Evolutionary conservation across 352 stramenopile species (phyloP).

Genomic region (Thalassiosira oceanica): DNA sequence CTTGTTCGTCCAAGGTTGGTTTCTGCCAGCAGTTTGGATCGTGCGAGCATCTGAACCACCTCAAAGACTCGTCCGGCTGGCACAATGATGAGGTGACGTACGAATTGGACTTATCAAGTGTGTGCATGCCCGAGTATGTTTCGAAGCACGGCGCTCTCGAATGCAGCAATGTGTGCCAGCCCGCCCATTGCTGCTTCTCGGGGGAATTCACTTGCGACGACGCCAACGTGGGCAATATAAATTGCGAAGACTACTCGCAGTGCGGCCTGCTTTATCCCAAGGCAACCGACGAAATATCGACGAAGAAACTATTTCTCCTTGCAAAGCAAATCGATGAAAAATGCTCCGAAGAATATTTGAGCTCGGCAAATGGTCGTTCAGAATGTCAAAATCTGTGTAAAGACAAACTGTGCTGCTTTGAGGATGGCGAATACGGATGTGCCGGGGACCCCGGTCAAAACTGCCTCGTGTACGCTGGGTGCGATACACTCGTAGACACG

Average conservation of each 20-base stretch:
- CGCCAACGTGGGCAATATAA: constrained; percentile 25
- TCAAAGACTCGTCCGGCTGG: constrained; percentile 29
- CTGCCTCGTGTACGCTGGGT: constrained; percentile 39
- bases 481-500: constrained; percentile 21
- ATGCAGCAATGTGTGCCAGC: constrained; percentile 43
- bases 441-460: constrained; percentile 13
- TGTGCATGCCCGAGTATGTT: constrained; percentile 35
- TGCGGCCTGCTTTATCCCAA: constrained; percentile 40
- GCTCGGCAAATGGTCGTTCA: constrained; percentile 1
- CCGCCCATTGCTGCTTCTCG: constrained; percentile 44
- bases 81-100: constrained; percentile 14
- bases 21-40: constrained; percentile 47
- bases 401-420: constrained; percentile 37
- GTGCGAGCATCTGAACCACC: constrained; percentile 41
- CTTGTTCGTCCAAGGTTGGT: constrained; percentile 21
- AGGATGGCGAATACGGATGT: constrained; percentile 28
- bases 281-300: constrained; percentile 1
- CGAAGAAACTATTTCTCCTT: constrained; percentile 16
- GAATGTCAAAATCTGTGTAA: constrained; percentile 31
- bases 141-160: constrained; percentile 32
- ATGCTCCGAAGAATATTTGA: constrained; percentile 17
- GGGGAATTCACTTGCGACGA: constrained; percentile 23
- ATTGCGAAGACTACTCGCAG: constrained; percentile 28
- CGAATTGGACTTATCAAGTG: constrained; percentile 21
- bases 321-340: constrained; percentile 33